Evolutionary conservation across 176 grass and related monocot genomes (phyloP).

Genomic region (Carex kokanica): DNA sequence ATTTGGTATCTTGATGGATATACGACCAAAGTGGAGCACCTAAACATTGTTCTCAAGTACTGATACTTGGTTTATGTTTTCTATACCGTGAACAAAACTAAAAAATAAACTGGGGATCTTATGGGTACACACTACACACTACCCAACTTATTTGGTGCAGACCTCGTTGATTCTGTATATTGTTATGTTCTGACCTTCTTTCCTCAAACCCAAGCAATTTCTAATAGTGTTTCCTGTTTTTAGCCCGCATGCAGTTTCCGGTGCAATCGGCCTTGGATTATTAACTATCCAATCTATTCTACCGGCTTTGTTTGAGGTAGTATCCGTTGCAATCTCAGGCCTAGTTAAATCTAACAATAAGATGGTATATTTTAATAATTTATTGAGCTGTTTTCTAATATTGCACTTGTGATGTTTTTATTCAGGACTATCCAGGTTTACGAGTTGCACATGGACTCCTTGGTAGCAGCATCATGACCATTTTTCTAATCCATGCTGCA

Average conservation of each 20-base stretch:
- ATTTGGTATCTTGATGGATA: neutral
- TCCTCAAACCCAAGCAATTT: neutral
- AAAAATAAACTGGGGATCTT: neutral
- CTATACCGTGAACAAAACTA: neutral
- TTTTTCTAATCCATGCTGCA: conserved; percentile 77
- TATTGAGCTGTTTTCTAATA: neutral
- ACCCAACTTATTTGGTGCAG: neutral
- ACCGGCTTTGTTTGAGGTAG: conserved; percentile 73
- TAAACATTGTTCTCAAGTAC: neutral
- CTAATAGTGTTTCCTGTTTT: neutral
- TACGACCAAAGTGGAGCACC: neutral
- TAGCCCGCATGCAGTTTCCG: conserved; percentile 80
- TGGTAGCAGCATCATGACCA: conserved; percentile 88
- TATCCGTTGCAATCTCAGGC: neutral
- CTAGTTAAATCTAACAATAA: neutral
- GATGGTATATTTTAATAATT: neutral
- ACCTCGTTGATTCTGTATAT: neutral
- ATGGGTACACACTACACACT: neutral
- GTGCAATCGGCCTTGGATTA: conserved; percentile 56
- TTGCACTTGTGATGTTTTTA: neutral
- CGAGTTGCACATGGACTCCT: conserved; percentile 69
- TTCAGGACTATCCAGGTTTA: conserved; percentile 59
- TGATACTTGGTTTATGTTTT: neutral
- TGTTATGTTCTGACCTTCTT: neutral
- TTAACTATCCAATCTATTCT: conserved; percentile 72